Percentiles rank a stretch among this genome's conserved stretches.
These are phyloP conservation scores for Rhododendron henanense DNA, from an alignment of 148 eudicot species.

Conservation along the genomic window DNA sequence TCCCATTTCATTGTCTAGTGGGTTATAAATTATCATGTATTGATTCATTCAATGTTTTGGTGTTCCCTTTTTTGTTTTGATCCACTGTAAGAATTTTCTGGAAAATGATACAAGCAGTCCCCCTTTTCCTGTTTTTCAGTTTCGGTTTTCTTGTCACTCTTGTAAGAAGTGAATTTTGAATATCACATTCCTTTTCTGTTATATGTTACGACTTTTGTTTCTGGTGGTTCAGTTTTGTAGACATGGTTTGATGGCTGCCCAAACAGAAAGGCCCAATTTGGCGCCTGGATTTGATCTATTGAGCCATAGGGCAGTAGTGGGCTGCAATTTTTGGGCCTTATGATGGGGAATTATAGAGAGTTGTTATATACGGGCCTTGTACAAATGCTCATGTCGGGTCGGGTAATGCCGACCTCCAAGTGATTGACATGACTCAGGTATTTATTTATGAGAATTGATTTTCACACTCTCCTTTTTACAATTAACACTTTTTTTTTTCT, in stretches of 20 bases:
- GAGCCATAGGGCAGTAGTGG: not conserved
- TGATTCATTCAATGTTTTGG: not conserved
- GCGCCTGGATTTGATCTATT: not conserved
- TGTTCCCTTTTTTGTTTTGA: not conserved
- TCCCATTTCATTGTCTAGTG: not conserved
- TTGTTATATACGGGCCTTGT: too few species aligned
- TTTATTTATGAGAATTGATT: too few species aligned
- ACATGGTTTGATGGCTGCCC: not conserved
- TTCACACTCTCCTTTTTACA: too few species aligned
- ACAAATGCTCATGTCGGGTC: not conserved
- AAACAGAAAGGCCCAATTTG: not conserved
- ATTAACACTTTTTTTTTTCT: too few species aligned
- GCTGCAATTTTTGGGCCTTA: not conserved
- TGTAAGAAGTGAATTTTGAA: not conserved
- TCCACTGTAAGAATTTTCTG: not conserved
- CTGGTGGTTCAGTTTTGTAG: not conserved
- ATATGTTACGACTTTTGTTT: not conserved
- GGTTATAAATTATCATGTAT: constrained; percentile 2
- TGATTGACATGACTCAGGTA: not conserved
- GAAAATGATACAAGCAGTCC: not conserved
- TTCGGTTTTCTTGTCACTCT: not conserved
- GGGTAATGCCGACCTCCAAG: not conserved
- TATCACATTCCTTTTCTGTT: not conserved
- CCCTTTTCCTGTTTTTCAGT: not conserved
- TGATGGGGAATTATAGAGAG: too few species aligned